Conservation (phyloP, 495 filamentous ascomycete species). For the Bombardia bombarda region DNA sequence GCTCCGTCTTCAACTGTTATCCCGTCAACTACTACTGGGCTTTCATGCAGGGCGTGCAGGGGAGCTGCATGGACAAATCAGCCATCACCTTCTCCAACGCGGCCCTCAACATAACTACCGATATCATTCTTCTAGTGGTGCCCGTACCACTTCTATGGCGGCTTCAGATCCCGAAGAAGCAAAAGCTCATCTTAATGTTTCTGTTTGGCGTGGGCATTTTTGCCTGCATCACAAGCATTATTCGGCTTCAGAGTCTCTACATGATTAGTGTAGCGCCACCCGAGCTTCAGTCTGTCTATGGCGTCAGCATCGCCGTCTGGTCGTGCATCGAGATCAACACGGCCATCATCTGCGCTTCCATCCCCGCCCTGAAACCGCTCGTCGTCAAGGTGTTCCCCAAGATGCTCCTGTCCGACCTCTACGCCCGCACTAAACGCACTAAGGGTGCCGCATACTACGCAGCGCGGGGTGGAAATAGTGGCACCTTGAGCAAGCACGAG, state of each 20-base stretch:
- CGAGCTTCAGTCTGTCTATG: slow-evolving; percentile 8
- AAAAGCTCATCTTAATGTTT: slow-evolving; percentile 12
- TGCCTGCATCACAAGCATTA: slow-evolving; percentile 11
- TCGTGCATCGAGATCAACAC: slow-evolving; percentile 42
- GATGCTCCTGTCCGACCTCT: slow-evolving; percentile 9
- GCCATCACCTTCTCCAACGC: slow-evolving; percentile 31
- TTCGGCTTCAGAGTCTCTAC: slow-evolving; percentile 11
- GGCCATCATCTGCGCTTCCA: slow-evolving; percentile 42
- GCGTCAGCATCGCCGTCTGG: slow-evolving; percentile 33
- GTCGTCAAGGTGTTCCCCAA: slow-evolving; percentile 23
- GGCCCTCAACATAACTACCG: slow-evolving; percentile 31
- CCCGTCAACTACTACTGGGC: slow-evolving; percentile 31
- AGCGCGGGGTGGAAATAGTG: neutral
- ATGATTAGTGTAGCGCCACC: slow-evolving; percentile 5
- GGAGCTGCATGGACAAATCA: slow-evolving; percentile 24
- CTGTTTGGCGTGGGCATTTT: slow-evolving; percentile 16
- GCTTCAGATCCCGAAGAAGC: slow-evolving; percentile 12
- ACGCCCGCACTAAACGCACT: slow-evolving; percentile 11
- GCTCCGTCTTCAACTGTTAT: slow-evolving; percentile 33
- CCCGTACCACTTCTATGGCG: slow-evolving; percentile 25
- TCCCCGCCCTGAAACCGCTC: slow-evolving; percentile 34
- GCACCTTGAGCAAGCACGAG: neutral
- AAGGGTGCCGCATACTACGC: slow-evolving; percentile 6
- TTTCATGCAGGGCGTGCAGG: slow-evolving; percentile 1
- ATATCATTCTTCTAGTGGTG: slow-evolving; percentile 29